These are phyloP conservation scores for Brassica incana DNA, from an alignment of 345 rosid species.

Conservation along the genomic window DNA sequence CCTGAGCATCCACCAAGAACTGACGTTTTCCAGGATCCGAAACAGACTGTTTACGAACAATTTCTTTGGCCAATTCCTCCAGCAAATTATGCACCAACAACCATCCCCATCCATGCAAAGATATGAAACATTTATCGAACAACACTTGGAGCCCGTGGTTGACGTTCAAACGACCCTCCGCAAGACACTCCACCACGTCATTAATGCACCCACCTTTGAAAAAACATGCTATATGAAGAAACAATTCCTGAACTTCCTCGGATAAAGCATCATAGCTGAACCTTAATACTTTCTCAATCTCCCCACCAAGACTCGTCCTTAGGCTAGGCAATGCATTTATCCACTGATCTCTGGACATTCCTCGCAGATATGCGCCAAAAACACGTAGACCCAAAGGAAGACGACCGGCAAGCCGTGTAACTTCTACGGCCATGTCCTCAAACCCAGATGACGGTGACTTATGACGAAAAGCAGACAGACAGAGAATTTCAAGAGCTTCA, in stretches of 20 bases:
- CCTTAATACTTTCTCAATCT: not conserved
- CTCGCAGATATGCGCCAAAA: not conserved
- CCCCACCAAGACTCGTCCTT: not conserved
- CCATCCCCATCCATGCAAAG: not conserved
- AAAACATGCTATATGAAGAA: not conserved
- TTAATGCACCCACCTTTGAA: not conserved
- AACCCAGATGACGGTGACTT: not conserved
- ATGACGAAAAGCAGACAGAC: not conserved
- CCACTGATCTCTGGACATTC: not conserved
- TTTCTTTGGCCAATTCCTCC: not conserved
- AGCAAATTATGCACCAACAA: not conserved
- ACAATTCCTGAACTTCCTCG: not conserved
- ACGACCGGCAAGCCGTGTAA: not conserved
- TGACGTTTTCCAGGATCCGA: not conserved
- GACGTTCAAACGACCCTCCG: not conserved
- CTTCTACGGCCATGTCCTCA: not conserved
- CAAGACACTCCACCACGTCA: not conserved
- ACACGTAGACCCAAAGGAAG: not conserved
- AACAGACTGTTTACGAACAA: not conserved
- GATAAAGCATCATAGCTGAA: not conserved
- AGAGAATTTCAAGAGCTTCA: not conserved
- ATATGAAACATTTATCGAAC: not conserved
- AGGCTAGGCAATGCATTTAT: not conserved
- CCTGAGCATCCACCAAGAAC: not conserved
- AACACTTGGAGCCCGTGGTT: not conserved